Conservation (phyloP, 2,329 filamentous ascomycete genomes). For the Aspergillus latus region DNA sequence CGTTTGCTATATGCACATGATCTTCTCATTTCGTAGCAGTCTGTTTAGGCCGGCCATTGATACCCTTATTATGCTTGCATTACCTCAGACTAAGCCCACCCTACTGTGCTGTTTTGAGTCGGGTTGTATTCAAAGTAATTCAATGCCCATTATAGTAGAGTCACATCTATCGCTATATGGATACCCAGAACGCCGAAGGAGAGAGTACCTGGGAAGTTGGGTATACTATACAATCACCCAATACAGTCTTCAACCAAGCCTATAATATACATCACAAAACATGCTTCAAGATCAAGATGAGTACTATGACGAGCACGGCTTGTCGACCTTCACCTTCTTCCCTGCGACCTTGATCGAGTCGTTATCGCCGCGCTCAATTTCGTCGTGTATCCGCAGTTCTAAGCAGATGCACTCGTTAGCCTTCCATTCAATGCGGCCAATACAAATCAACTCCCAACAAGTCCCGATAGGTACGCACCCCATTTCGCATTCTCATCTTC, state of each 20-base stretch:
- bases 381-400: conserved; percentile 86
- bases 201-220: conserved; percentile 26
- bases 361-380: conserved; percentile 91
- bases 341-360: conserved; percentile 72
- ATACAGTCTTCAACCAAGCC: conserved; percentile 2
- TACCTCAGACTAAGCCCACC: not conserved
- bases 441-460: not conserved
- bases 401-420: conserved; percentile 10
- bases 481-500: conserved; percentile 36
- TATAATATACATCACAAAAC: conserved; percentile 6
- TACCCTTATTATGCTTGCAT: no score
- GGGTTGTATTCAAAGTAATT: not conserved
- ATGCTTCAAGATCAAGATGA: not conserved
- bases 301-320: conserved; percentile 40
- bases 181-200: conserved; percentile 35
- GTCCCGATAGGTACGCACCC: conserved; percentile 28
- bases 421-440: not conserved
- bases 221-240: conserved; percentile 39
- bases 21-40: no score
- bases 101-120: not conserved
- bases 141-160: not conserved
- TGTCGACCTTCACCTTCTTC: conserved; percentile 42
- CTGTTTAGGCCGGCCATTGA: no score
- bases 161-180: conserved; percentile 6
- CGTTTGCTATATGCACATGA: no score